Evolutionary conservation across 2,329 filamentous ascomycete species (phyloP), one percentile per base, ranked within the genome.

Genomic region (Aspergillus ochraceoroseus): DNA sequence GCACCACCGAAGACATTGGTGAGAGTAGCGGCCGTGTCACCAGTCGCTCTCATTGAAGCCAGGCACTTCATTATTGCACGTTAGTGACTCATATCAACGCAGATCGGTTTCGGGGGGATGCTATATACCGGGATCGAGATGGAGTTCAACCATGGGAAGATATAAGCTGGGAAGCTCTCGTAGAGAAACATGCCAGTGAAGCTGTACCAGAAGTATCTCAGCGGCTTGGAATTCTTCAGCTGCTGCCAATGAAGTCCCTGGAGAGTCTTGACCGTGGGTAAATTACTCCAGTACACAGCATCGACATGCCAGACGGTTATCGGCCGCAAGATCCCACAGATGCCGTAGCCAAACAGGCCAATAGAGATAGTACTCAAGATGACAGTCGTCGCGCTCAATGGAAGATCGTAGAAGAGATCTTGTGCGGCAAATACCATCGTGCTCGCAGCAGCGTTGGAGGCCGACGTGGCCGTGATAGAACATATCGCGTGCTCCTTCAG

Each of bases 401-500:
- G 43, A 1, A 70, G 71, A 28, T 75, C 74, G 3, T 71, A 75
- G 0, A 45, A 45, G 8, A 45, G 38, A 3, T 36, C 14, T 27
- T 45, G 32, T 5, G 36, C 38, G 2, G 43, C 43, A 18, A 33
- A 36, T 2, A 45, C 38, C n/a, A 33, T 9, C 3, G 32, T 32
- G 9, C 63, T 69, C 3, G 62, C 64, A 0, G 66, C 41, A 1
- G 69, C 74, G 31, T 76, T 75, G 3, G 71, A 75, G 0, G 72
- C 74, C 0, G 73, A 73, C 0, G 72, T 74, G 1, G 75, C 73
- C 1, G 72, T 77, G 51, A 77, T 74, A 33, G 74, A 51, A 46
- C 70, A 72, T 1, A 78, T 66, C 0, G 73, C 63, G 23, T 80
- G 76, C 51, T 80, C 76, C 47, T 79, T 79, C 20, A 79, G 57